These are phyloP conservation scores for Alnus rubra DNA, from an alignment of 306 rosid species.

Conservation along the genomic window DNA sequence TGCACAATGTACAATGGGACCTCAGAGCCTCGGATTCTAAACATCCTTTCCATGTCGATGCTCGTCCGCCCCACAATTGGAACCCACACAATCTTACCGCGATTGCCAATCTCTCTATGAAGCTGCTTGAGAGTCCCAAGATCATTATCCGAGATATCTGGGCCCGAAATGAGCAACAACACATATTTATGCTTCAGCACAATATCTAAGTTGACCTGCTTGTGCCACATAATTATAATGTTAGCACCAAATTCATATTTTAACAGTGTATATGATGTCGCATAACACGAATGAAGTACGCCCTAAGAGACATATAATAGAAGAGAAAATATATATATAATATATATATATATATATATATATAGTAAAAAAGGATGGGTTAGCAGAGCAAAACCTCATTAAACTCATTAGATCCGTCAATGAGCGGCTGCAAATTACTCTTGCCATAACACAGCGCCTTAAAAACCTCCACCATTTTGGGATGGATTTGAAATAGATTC, in stretches of 20 bases:
- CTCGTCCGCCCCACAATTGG: constrained; percentile 36
- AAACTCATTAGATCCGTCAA: not conserved
- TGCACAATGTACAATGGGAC: constrained; percentile 42
- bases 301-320: too few species aligned
- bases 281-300: too few species aligned
- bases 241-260: too few species aligned
- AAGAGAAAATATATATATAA: too few species aligned
- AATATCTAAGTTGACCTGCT: too few species aligned
- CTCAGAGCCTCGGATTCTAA: not conserved
- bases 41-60: constrained; percentile 10
- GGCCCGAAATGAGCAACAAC: constrained; percentile 15
- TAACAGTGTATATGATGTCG: too few species aligned
- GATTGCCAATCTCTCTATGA: constrained; percentile 22
- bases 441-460: constrained; percentile 27
- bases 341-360: too few species aligned
- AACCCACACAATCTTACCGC: constrained; percentile 44
- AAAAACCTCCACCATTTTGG: too few species aligned
- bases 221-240: too few species aligned
- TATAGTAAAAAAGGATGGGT: too few species aligned
- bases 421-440: not conserved
- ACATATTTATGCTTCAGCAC: too few species aligned
- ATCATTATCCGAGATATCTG: constrained; percentile 34
- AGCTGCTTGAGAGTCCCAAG: constrained; percentile 20
- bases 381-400: constrained; percentile 10
- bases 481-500: too few species aligned